Percentiles rank a stretch among this genome's conserved stretches.
Conservation (phyloP, 2,329 filamentous ascomycete genomes). For the Paecilomyces formosus region DNA sequence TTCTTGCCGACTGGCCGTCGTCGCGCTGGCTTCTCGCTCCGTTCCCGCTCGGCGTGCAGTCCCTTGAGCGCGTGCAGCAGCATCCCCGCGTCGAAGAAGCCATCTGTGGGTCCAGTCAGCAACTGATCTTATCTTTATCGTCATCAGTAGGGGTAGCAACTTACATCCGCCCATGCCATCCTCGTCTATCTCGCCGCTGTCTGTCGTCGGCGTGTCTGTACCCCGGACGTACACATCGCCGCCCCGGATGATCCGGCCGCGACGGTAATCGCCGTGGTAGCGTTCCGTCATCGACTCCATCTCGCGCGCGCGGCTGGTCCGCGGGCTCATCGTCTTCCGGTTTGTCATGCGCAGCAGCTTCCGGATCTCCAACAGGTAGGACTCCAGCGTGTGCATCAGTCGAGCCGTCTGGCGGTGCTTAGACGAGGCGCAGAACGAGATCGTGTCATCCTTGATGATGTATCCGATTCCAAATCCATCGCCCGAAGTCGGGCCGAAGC, state of each 20-base stretch:
- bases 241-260: slow-evolving; percentile 64
- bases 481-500: slow-evolving; percentile 87
- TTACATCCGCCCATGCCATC: slow-evolving; percentile 91
- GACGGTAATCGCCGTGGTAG: slow-evolving; percentile 45
- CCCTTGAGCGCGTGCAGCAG: slow-evolving; percentile 79
- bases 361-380: slow-evolving; percentile 83
- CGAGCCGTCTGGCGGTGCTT: slow-evolving; percentile 91
- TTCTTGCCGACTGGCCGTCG: slow-evolving; percentile 42
- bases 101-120: slow-evolving; percentile 52
- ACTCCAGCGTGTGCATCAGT: slow-evolving; percentile 82
- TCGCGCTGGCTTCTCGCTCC: slow-evolving; percentile 28
- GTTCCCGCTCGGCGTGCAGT: slow-evolving; percentile 25
- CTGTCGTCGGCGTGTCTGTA: slow-evolving; percentile 56
- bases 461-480: slow-evolving; percentile 97
- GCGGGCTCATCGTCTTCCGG: slow-evolving; percentile 45
- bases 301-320: slow-evolving; percentile 54
- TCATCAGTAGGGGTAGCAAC: slow-evolving; percentile 31
- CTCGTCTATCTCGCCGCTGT: slow-evolving; percentile 67
- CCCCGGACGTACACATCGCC: slow-evolving; percentile 38
- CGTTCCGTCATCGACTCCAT: slow-evolving; percentile 43
- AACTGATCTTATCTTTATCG: background rate
- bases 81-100: slow-evolving; percentile 97
- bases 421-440: slow-evolving; percentile 84
- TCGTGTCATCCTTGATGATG: slow-evolving; percentile 91
- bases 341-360: slow-evolving; percentile 69